Base-by-base conservation (phyloP, 768 basidiomycete genomes). In the Boletus tomentosulus region DNA sequence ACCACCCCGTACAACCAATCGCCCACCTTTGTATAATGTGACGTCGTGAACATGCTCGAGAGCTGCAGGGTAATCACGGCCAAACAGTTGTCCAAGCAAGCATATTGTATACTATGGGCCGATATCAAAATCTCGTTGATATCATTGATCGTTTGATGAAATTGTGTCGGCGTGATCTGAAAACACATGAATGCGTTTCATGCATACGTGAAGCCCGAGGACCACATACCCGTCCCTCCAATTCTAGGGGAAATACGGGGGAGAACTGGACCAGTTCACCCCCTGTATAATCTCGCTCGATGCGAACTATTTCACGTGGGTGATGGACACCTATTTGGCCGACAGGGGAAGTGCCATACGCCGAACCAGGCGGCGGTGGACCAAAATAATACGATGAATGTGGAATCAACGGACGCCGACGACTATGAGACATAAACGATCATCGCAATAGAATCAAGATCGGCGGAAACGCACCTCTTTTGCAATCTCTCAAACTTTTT, bases 191-290 rank as follows among this genome's bases (percentile, higher is more conserved):
- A 39, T 4, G 13, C 8, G 38, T 57, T 45, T 24, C 30, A 5
- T 34, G 22, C 16, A 28, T 10, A 37, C 19, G 13, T 3, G 44
- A 38, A 19, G 1, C 9, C n/a, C 31, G 10, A 22, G 13, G 47
- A 24, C 9, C 37, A 74, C 89, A 64, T 63, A 96, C 94, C 69
- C 97, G 80, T 44, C 92, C 92, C 61, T 98, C 95, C 6, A 99
- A 76, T 69, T 99, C 97, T 39, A 95, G 73, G 1, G 92, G 94
- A 70, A 88, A 99, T 58, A 86, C 83, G 0, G 92, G 81, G 33
- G 90, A 80, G 69, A 99, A 97, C 71, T 98, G 96, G 30, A 85
- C 80, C 7, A 95, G 75, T 66, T 98, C 96, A 3, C 96, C 97
- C 1, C 86, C 85, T 13, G 76, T 82, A 68, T 97, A 99, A 69